Conservation (phyloP, 805 yeast genomes). For the Lipomyces sp. region DNA sequence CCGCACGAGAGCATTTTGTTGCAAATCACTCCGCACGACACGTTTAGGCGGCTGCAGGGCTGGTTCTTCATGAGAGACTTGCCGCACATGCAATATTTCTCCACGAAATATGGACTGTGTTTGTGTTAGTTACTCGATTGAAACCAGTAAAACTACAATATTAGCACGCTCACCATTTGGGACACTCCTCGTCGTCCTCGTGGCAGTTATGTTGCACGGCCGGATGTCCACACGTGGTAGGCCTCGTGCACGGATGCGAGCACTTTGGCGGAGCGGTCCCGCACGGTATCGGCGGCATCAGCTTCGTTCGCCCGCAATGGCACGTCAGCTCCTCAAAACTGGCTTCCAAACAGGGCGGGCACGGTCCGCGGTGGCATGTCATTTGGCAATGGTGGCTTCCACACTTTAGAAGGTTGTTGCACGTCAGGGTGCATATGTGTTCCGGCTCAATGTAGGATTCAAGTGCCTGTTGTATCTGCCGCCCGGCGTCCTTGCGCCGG, state of each 20-base stretch:
- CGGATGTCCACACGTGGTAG: slow-evolving; percentile 36
- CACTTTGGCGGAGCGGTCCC: slow-evolving; percentile 36
- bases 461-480: slow-evolving; percentile 39
- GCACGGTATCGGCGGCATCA: slow-evolving; percentile 38
- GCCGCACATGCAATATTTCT: slow-evolving; percentile 63
- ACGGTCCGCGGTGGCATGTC: slow-evolving; percentile 37
- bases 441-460: slow-evolving; percentile 35
- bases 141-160: not conserved
- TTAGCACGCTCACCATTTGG: slow-evolving; percentile 50
- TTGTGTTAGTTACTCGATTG: slow-evolving; percentile 46
- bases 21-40: slow-evolving; percentile 69
- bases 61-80: slow-evolving; percentile 54
- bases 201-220: slow-evolving; percentile 66
- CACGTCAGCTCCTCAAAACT: slow-evolving; percentile 35
- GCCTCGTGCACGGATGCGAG: slow-evolving; percentile 29
- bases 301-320: slow-evolving; percentile 35
- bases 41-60: slow-evolving; percentile 64
- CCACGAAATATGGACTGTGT: slow-evolving; percentile 52
- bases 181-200: slow-evolving; percentile 60
- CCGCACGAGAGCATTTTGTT: slow-evolving; percentile 49
- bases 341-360: slow-evolving; percentile 36
- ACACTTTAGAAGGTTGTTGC: slow-evolving; percentile 34
- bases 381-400: slow-evolving; percentile 34
- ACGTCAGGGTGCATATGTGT: slow-evolving; percentile 34
- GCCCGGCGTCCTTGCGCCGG: slow-evolving; percentile 15